Base-by-base conservation (phyloP, 345 rosid genomes). In the Euphorbia lathyris region DNA sequence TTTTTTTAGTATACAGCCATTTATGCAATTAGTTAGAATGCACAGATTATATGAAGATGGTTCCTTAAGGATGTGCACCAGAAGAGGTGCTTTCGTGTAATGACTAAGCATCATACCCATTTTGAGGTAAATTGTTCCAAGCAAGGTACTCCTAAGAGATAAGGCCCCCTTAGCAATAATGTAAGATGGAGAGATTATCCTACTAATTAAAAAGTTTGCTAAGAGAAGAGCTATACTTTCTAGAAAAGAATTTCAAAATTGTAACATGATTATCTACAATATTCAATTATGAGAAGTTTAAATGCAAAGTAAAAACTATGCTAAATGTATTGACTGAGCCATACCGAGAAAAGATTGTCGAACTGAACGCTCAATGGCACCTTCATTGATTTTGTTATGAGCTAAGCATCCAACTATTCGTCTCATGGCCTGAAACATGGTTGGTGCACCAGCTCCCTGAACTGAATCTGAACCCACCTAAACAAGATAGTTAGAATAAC, bases 401-500 rank as follows among this genome's bases (percentile, higher is more conserved):
- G 85, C 83, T 63, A 86, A 74, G 75, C 92, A 91, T 80, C 87
- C 80, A 80, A 78, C 82, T 72, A 94, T 86, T 66, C 96, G 90
- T 77, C 95, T 86, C 85, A 88, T 86, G 34, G 97, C 97, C 86
- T 91, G 92, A 84, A 95, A 91, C 96, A 91, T 85, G 45, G 93
- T 91, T 13, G 93, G 92, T 59, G 97, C 97, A 45, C 96, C 97
- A 27, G 96, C 98, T 75, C 98, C 98, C 83, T 91, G 98, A 70
- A 61, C 79, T 74, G 97, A 90, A 75, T 85, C 85, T 51, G 97
- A 94, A 70, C 98, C 97, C 36, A 94, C 97, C 98, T 94, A 86
- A 76, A 58, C 29, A 75, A 75, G 78, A 52, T 40, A 45, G 47
- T 62, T 63, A 72, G 38, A 45, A 68, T 53, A 47, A 70, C 19